phyloP scores from a whole-genome alignment of 2,329 filamentous ascomycete genomes.

The Colletotrichum sp. region DNA sequence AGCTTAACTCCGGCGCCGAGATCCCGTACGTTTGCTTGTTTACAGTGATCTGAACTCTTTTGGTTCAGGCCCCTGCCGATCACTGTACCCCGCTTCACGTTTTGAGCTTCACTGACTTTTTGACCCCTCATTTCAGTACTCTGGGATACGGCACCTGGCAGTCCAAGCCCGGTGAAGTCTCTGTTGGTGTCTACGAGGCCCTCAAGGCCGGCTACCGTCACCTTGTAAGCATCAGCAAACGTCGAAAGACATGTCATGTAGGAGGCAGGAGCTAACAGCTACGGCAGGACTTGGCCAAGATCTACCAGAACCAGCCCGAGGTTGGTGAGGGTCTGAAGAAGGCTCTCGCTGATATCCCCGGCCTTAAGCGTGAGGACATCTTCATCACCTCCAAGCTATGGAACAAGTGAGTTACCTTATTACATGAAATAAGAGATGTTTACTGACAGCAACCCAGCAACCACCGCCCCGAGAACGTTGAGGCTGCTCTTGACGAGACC shows the following conservation, averaged over 20 bases:
- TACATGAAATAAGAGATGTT: accelerated
- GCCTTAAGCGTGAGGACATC: conserved; percentile 61
- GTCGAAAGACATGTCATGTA: accelerated
- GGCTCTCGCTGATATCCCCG: conserved; percentile 49
- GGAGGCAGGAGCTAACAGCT: neutral
- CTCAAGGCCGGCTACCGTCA: conserved; percentile 69
- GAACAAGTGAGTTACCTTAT: conserved; percentile 45
- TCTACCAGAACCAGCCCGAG: conserved; percentile 70
- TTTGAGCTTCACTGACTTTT: conserved; percentile 45
- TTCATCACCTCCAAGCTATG: conserved; percentile 73
- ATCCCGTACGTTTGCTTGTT: conserved; percentile 49
- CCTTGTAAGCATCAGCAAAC: conserved; percentile 38
- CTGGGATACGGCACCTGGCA: conserved; percentile 65
- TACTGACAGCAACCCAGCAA: conserved; percentile 37
- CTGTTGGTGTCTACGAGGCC: conserved; percentile 67
- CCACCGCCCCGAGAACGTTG: conserved; percentile 65
- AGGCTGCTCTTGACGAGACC: conserved; percentile 59
- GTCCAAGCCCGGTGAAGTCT: conserved; percentile 67
- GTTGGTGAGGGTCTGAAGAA: conserved; percentile 60
- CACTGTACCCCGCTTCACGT: neutral
- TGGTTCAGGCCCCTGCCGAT: neutral
- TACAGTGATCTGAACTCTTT: neutral
- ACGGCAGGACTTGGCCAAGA: conserved; percentile 44
- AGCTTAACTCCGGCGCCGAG: conserved; percentile 68
- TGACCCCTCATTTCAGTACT: conserved; percentile 1